Evolutionary conservation across 1,284 basidiomycete genomes (phyloP).

Genomic region (Acaromyces ingoldii): DNA sequence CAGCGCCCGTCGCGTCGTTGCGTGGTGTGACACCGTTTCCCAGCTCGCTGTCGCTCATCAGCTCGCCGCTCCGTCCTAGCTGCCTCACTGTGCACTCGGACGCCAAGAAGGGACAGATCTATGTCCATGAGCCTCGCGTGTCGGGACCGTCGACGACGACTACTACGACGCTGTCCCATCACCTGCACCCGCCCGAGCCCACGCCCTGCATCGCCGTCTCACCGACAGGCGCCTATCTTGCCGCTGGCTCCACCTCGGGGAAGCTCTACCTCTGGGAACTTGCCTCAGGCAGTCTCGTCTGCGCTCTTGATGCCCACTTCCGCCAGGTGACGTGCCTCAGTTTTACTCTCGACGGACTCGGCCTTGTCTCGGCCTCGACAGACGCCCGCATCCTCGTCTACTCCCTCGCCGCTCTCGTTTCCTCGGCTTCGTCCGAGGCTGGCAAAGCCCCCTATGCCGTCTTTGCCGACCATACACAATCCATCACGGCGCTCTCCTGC

Average conservation of each 20-base stretch:
- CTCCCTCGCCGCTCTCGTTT: background rate
- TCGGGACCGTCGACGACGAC: background rate
- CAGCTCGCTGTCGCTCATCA: background rate
- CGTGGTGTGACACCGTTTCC: background rate
- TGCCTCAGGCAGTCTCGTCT: background rate
- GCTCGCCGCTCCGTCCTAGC: background rate
- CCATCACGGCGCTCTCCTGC: background rate
- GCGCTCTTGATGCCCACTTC: conserved; percentile 4
- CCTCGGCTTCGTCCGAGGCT: background rate
- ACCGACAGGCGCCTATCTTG: background rate
- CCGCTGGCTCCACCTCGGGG: conserved; percentile 3
- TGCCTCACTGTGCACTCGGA: conserved; percentile 1
- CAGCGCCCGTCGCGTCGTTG: background rate
- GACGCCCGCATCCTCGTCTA: conserved; percentile 3
- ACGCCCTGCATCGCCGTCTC: background rate
- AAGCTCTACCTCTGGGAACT: conserved; percentile 2
- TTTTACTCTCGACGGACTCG: background rate
- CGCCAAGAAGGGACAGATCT: background rate
- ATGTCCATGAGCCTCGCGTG: background rate
- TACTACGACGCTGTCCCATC: background rate
- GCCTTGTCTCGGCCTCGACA: background rate
- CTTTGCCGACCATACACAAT: conserved; percentile 1
- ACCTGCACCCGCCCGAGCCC: background rate
- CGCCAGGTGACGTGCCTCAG: background rate
- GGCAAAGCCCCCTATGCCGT: background rate